Base-by-base conservation (phyloP, 345 rosid species). In the Eucalyptus regnans region DNA sequence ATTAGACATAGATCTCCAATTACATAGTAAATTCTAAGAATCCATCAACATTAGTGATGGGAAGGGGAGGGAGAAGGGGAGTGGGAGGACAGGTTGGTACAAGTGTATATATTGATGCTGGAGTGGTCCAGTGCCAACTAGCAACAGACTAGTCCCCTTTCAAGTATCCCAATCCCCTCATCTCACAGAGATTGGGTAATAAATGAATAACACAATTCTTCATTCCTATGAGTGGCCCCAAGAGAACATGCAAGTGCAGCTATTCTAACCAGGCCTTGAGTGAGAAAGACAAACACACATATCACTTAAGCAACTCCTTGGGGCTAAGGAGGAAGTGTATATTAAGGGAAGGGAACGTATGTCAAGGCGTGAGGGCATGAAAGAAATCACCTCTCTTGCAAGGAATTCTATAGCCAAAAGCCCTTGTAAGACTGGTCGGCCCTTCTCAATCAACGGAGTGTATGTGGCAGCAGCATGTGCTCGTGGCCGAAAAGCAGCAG, bases 401-500 rank as follows among this genome's bases (percentile, higher is more conserved):
- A 98, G 95, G 93, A 95, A 97, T 91, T 97, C 99, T 85, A 97
- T 97, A 49, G 99, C 99, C 94, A 96, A 90, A 92, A 98, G 99
- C 58, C 99, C 99, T 92, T 98, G 99, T 86, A 98, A 92, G 91
- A 98, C 95, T 90, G 99, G 99, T 88, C 99, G 95, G 87, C 99
- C 99, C 93, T 96, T 98, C 94, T 98, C 99, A 91, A 97, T 90
- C 3, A 93, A 94, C 44, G 95, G 86, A 90, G 95, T 92, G 93
- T 98, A 98, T 86, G 93, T 86, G 92, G 94, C 90, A 88, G 90
- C 88, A 87, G 96, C 86, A 90, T 96, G 96, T 54, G 97, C 95
- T 89, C 99, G 93, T 46, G 99, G 99, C 46, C 99, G 96, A 93
- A 98, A 97, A 88, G 99, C 98, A 89, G 99, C 99, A 16, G 99